These are phyloP conservation scores for Globisporangium spinosum DNA, from an alignment of 352 stramenopile genomes.

Conservation along the genomic window DNA sequence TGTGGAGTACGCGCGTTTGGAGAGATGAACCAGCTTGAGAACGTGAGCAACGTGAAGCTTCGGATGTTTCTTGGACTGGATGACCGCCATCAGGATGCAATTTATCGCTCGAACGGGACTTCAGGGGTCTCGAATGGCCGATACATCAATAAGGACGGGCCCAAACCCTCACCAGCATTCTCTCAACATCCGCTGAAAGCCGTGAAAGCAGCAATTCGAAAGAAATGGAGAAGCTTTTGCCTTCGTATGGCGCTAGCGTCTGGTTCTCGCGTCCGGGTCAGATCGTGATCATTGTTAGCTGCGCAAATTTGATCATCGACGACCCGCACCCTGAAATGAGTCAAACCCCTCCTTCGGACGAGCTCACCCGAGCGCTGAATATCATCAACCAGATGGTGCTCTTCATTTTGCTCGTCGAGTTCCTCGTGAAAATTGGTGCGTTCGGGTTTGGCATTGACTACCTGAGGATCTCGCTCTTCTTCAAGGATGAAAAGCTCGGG, in stretches of 20 bases:
- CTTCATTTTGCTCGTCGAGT: constrained; percentile 51
- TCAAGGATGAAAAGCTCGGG: constrained; percentile 55
- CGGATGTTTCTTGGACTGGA: constrained; percentile 75
- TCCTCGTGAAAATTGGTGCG: constrained; percentile 51
- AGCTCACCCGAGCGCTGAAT: constrained; percentile 31
- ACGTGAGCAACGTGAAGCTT: constrained; percentile 77
- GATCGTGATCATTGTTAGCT: constrained; percentile 71
- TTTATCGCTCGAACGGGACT: neutral
- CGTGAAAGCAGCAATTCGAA: neutral
- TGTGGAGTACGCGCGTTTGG: constrained; percentile 68
- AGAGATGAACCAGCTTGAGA: constrained; percentile 76
- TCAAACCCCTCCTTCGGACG: constrained; percentile 30
- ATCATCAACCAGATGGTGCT: constrained; percentile 47
- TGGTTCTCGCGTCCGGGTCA: constrained; percentile 62
- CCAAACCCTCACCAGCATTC: neutral
- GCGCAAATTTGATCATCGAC: constrained; percentile 63
- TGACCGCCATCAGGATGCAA: constrained; percentile 21
- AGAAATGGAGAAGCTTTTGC: constrained; percentile 22
- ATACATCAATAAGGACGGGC: constrained; percentile 1
- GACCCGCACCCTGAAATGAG: constrained; percentile 67
- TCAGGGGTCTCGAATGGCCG: constrained; percentile 11
- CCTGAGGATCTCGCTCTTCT: constrained; percentile 51
- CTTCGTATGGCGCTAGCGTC: constrained; percentile 25
- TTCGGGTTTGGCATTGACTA: constrained; percentile 64
- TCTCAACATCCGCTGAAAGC: neutral